phyloP scores from a whole-genome alignment of 2,329 filamentous ascomycete genomes.

The Trichoderma pleuroti region DNA sequence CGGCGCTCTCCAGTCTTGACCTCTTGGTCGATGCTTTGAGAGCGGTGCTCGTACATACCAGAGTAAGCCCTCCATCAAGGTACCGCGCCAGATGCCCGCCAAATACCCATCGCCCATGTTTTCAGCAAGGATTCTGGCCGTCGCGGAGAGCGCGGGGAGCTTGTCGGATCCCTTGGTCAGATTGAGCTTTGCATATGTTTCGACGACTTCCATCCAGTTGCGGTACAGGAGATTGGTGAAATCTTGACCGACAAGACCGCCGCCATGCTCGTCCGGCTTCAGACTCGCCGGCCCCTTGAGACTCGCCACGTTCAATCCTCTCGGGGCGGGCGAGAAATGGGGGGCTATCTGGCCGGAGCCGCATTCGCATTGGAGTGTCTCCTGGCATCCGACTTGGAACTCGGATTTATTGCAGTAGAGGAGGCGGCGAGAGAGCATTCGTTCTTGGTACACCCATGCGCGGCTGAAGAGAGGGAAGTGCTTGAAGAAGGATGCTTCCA shows the following conservation, averaged over 20 bases:
- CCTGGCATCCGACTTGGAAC: background rate
- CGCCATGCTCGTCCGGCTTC: background rate
- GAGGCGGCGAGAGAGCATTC: background rate
- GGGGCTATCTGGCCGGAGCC: background rate
- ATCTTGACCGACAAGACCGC: background rate
- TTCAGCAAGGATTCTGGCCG: background rate
- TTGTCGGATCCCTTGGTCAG: conserved; percentile 8
- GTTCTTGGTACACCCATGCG: background rate
- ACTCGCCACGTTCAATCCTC: background rate
- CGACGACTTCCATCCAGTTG: background rate
- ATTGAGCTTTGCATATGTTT: conserved; percentile 5
- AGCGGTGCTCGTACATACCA: background rate
- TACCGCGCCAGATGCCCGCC: background rate
- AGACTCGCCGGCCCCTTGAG: background rate
- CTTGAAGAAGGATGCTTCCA: background rate
- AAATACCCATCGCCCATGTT: background rate
- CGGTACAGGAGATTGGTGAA: background rate
- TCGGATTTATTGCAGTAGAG: background rate
- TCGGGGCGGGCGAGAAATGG: background rate
- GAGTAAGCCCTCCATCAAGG: background rate
- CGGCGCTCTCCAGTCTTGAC: background rate
- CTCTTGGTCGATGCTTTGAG: background rate
- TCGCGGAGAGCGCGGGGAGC: background rate
- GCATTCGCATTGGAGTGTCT: background rate
- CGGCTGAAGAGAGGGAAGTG: background rate